A percentile compares a stretch with the other conserved stretches of the same genome.
Evolutionary conservation across 2,329 filamentous ascomycete species (phyloP).

Genomic region (Neophaeococcomyces mojaviensis): DNA sequence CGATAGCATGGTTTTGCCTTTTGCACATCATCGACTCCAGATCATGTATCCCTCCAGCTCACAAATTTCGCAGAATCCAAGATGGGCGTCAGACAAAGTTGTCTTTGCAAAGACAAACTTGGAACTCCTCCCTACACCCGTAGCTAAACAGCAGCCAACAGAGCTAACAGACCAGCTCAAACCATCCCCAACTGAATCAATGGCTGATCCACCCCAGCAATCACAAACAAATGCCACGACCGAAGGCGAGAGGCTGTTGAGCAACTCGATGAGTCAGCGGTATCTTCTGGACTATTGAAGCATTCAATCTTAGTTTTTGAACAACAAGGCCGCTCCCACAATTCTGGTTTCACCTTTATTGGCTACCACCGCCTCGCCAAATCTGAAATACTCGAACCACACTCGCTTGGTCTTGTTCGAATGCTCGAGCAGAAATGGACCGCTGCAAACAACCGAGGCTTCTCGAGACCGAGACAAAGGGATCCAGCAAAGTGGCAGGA

Average conservation of each 20-base stretch:
- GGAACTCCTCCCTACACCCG: not conserved
- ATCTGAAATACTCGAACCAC: slow-evolving; percentile 13
- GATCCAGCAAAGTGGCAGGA: slow-evolving; percentile 11
- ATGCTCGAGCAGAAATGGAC: slow-evolving; percentile 20
- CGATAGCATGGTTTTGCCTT: not conserved
- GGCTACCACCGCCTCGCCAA: slow-evolving; percentile 12
- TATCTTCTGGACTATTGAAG: not conserved
- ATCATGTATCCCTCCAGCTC: not conserved
- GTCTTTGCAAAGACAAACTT: slow-evolving; percentile 8
- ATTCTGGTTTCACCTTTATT: slow-evolving; percentile 9
- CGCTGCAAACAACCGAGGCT: slow-evolving; percentile 1
- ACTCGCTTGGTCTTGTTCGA: slow-evolving; percentile 11
- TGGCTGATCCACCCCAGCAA: too few species aligned
- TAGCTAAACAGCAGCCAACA: not conserved
- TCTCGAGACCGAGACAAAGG: slow-evolving; percentile 4
- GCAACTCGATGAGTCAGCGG: not conserved
- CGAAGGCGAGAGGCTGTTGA: too few species aligned
- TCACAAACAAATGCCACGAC: too few species aligned
- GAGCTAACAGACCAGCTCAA: not conserved
- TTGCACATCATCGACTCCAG: too few species aligned
- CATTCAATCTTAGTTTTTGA: slow-evolving; percentile 12
- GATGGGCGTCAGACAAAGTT: slow-evolving; percentile 9
- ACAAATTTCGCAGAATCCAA: slow-evolving; percentile 10
- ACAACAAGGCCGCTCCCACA: not conserved
- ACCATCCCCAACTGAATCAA: not conserved